A percentile compares a stretch with the other conserved stretches of the same genome.
These are phyloP conservation scores for Zychaea mexicana DNA, from an alignment of 371 early-diverging fungal species.

Conservation along the genomic window DNA sequence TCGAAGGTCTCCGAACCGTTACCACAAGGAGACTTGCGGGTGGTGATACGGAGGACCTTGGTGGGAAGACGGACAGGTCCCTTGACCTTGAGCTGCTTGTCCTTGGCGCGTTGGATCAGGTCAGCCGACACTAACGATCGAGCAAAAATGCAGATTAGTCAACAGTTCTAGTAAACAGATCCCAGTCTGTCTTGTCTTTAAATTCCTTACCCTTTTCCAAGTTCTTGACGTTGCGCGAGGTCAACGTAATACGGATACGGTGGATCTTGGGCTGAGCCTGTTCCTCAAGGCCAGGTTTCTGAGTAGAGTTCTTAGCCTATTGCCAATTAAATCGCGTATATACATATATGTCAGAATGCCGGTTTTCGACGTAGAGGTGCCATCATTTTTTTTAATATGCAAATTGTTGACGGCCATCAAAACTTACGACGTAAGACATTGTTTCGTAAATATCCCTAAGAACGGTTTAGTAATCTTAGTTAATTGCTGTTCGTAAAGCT, in stretches of 20 bases:
- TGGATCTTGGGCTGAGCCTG: conserved; percentile 72
- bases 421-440: conserved; percentile 56
- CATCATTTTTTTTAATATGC: background rate
- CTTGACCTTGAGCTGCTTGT: conserved; percentile 97
- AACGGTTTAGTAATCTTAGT: background rate
- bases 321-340: too few relatives aligned
- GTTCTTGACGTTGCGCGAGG: conserved; percentile 97
- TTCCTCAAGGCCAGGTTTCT: conserved; percentile 64
- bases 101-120: conserved; percentile 96
- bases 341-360: too few relatives aligned
- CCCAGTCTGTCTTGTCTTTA: conserved; percentile 32
- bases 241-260: conserved; percentile 97
- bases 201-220: conserved; percentile 84
- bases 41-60: conserved; percentile 97
- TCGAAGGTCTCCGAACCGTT: conserved; percentile 99
- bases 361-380: too few relatives aligned
- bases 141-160: too few relatives aligned
- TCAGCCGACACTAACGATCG: conserved; percentile 81
- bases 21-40: conserved; percentile 99
- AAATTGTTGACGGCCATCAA: too few relatives aligned
- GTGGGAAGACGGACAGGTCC: conserved; percentile 99
- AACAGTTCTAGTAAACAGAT: background rate
- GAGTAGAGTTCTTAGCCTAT: conserved; percentile 49
- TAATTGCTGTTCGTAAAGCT: too few relatives aligned
- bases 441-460: conserved; percentile 32